Conservation (phyloP, 31 red algal species). For the Odonthalia washingtoniensis region DNA sequence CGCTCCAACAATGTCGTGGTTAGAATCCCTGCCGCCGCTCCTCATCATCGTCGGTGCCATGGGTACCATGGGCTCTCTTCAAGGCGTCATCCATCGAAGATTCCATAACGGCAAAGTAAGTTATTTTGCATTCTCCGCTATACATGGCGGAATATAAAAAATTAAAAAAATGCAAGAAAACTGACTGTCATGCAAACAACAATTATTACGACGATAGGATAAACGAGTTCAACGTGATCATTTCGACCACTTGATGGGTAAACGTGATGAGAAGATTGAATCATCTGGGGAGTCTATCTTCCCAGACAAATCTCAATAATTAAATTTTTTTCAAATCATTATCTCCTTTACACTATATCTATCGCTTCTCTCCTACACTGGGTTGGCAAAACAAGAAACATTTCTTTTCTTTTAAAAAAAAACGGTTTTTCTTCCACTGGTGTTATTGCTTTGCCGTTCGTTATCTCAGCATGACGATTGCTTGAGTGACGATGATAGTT, state of each 20-base stretch:
- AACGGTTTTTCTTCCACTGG: too few species aligned
- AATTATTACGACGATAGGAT: constrained; percentile 24
- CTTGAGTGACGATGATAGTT: constrained; percentile 14
- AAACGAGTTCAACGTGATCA: constrained; percentile 70
- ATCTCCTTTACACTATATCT: too few species aligned
- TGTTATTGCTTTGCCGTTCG: too few species aligned
- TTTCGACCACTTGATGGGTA: constrained; percentile 63
- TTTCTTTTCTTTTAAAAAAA: too few species aligned
- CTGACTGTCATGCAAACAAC: neutral
- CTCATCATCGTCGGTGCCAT: constrained; percentile 70
- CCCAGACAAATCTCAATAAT: too few species aligned
- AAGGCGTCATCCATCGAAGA: constrained; percentile 55
- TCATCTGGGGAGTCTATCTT: constrained; percentile 17
- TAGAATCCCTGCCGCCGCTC: constrained; percentile 73
- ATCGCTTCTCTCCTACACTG: too few species aligned
- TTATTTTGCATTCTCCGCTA: neutral
- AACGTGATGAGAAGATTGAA: constrained; percentile 56
- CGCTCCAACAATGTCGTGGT: constrained; percentile 64
- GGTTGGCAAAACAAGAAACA: too few species aligned
- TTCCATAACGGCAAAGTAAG: constrained; percentile 70
- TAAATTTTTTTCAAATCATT: too few species aligned
- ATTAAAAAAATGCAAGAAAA: neutral
- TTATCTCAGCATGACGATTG: too few species aligned
- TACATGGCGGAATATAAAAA: neutral
- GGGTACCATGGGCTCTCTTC: constrained; percentile 71